A percentile compares a stretch with the other conserved stretches of the same genome.
Conservation (phyloP, 371 early-diverging fungal species). For the Rhizopus microsporus region DNA sequence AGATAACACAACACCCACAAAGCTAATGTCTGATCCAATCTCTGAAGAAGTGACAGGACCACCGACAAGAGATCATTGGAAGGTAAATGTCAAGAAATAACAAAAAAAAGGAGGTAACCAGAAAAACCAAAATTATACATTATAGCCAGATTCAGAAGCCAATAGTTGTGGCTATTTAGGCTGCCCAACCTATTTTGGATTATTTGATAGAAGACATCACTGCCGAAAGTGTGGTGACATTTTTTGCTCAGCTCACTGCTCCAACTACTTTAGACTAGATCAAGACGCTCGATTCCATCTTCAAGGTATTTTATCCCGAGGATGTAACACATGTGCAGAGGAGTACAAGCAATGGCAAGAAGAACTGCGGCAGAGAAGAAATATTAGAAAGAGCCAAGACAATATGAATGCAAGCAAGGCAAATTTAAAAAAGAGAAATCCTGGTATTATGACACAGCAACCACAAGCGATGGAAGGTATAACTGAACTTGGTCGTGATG, state of each 20-base stretch:
- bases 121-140: neutral
- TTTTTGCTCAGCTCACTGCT: constrained; percentile 50
- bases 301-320: constrained; percentile 38
- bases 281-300: constrained; percentile 44
- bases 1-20: constrained; percentile 16
- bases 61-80: constrained; percentile 50
- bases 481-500: constrained; percentile 51
- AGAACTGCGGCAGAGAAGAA: constrained; percentile 17
- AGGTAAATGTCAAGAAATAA: constrained; percentile 26
- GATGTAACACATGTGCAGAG: constrained; percentile 43
- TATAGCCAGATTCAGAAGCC: constrained; percentile 43
- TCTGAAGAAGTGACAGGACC: constrained; percentile 42
- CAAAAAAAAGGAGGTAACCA: neutral
- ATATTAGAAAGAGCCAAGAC: neutral
- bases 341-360: constrained; percentile 40
- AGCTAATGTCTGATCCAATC: constrained; percentile 9
- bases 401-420: constrained; percentile 11
- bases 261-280: constrained; percentile 50
- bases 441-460: constrained; percentile 49
- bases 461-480: constrained; percentile 55
- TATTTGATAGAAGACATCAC: constrained; percentile 55
- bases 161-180: constrained; percentile 30
- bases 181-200: constrained; percentile 39
- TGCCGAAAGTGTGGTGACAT: constrained; percentile 55
- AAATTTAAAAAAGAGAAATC: constrained; percentile 25